These are phyloP conservation scores for Thermothielavioides terrestris DNA, from an alignment of 495 filamentous ascomycete species.

Conservation along the genomic window DNA sequence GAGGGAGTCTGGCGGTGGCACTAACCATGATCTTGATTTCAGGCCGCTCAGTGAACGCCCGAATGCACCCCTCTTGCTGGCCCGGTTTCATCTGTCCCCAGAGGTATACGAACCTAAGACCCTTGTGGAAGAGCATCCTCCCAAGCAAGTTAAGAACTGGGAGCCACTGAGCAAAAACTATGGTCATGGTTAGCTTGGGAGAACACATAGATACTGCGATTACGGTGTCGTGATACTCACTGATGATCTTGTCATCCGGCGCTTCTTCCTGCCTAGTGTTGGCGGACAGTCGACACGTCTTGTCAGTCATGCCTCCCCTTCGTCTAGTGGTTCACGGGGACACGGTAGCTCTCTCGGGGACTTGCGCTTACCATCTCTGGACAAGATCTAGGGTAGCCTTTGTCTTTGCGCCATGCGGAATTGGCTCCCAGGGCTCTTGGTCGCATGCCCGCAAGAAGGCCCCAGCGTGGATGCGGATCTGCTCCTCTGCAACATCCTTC, in stretches of 20 bases:
- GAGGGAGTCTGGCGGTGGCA: background rate
- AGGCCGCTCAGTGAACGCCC: conserved; percentile 10
- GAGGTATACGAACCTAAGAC: conserved; percentile 19
- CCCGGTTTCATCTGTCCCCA: conserved; percentile 14
- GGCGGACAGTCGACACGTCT: no score
- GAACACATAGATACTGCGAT: background rate
- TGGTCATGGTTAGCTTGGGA: background rate
- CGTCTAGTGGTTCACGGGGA: no score
- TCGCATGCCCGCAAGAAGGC: conserved; percentile 6
- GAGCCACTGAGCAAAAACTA: conserved; percentile 31
- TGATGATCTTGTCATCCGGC: conserved; percentile 33
- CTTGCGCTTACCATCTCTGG: conserved; percentile 18
- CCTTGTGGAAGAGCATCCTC: conserved; percentile 17
- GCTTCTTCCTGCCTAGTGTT: conserved; percentile 21
- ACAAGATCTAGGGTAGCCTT: conserved; percentile 22
- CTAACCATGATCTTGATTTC: conserved; percentile 27
- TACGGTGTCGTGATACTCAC: conserved; percentile 11
- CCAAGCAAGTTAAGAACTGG: conserved; percentile 27
- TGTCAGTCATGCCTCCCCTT: no score
- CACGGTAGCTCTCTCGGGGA: no score
- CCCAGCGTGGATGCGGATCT: background rate
- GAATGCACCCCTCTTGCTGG: conserved; percentile 12
- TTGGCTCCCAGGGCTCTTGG: conserved; percentile 3
- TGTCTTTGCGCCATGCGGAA: conserved; percentile 26
- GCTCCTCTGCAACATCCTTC: background rate